A percentile compares a stretch with the other conserved stretches of the same genome.
These are phyloP conservation scores for Populus euphratica DNA, from an alignment of 345 rosid genomes.

Conservation along the genomic window DNA sequence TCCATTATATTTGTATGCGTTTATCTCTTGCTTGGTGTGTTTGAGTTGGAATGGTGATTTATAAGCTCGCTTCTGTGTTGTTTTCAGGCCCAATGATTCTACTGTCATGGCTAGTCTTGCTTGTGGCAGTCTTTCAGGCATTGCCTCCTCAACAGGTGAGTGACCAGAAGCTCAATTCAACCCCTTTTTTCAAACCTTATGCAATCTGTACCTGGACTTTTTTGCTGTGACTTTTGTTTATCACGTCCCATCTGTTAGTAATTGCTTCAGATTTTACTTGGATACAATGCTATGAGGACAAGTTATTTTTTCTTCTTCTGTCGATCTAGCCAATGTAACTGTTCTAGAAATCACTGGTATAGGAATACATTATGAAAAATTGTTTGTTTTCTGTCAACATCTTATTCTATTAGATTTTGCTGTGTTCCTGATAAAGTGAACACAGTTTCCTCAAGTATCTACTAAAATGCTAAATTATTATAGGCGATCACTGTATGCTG, in stretches of 20 bases:
- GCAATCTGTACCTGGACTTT: not conserved
- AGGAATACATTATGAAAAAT: not conserved
- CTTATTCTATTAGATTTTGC: not conserved
- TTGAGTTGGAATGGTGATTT: not conserved
- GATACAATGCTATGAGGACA: not conserved
- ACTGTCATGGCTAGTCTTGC: constrained; percentile 54
- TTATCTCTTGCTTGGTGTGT: not conserved
- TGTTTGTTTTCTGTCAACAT: not conserved
- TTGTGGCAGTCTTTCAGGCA: constrained; percentile 92
- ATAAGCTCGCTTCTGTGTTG: not conserved
- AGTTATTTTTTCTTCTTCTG: not conserved
- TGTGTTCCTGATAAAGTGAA: not conserved
- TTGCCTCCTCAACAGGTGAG: constrained; percentile 87
- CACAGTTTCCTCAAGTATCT: not conserved
- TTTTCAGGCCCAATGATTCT: constrained; percentile 70
- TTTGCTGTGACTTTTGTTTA: not conserved
- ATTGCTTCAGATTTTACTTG: not conserved
- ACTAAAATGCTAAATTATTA: not conserved
- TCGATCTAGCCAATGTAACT: not conserved
- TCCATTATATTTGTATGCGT: not conserved
- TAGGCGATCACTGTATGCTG: not conserved
- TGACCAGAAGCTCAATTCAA: not conserved
- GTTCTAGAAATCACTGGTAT: not conserved
- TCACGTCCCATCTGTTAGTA: not conserved
- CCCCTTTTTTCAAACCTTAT: not conserved